Evolutionary conservation across 345 rosid species (phyloP).

Genomic region (Orychophragmus violaceus): DNA sequence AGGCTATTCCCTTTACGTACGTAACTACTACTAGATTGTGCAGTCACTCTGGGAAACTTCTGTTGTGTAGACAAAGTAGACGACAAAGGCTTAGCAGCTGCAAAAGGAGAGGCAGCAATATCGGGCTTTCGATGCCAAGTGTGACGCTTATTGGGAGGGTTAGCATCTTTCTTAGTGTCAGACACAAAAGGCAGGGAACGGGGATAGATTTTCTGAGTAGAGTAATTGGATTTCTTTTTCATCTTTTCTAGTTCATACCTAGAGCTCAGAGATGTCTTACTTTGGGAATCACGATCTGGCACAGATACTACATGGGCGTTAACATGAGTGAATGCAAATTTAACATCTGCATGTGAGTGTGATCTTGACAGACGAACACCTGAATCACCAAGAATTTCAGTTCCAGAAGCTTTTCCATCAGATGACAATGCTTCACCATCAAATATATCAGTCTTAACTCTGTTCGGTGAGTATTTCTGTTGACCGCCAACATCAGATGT

Average conservation of each 20-base stretch:
- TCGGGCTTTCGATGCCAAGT: constrained; percentile 69
- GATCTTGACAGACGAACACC: constrained; percentile 26
- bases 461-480: constrained; percentile 28
- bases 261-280: constrained; percentile 23
- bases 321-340: constrained; percentile 19
- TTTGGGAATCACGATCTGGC: constrained; percentile 32
- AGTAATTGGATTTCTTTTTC: constrained; percentile 33
- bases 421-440: constrained; percentile 29
- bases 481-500: constrained; percentile 35
- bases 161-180: constrained; percentile 38
- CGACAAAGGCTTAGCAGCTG: constrained; percentile 38
- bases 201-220: constrained; percentile 40
- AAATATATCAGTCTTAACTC: constrained; percentile 8
- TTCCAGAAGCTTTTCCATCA: constrained; percentile 29
- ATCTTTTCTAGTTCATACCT: constrained; percentile 33
- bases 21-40: constrained; percentile 40
- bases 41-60: constrained; percentile 33
- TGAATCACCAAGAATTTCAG: constrained; percentile 18
- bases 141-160: constrained; percentile 51
- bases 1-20: constrained; percentile 94
- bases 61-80: constrained; percentile 35
- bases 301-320: constrained; percentile 27
- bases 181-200: constrained; percentile 36
- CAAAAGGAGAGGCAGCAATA: constrained; percentile 29
- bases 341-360: constrained; percentile 31